Evolutionary conservation across 257 asterid species (phyloP).

Genomic region (Plantago major): DNA sequence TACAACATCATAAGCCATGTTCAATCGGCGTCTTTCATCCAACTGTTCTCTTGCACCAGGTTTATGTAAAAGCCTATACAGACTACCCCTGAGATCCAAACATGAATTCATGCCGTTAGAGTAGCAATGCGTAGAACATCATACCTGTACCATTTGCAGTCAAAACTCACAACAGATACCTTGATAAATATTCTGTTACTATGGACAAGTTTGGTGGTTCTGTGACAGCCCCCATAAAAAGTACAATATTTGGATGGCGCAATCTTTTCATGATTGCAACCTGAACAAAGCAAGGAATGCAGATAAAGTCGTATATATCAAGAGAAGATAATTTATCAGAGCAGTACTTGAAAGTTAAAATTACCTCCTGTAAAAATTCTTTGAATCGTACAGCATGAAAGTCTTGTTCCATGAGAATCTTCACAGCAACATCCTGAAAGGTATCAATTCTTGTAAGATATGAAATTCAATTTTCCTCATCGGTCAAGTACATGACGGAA

Average conservation of each 20-base stretch:
- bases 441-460: constrained; percentile 20
- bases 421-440: constrained; percentile 95
- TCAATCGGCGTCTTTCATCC: constrained; percentile 84
- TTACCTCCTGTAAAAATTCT: constrained; percentile 85
- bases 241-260: constrained; percentile 97
- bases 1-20: constrained; percentile 96
- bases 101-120: constrained; percentile 18
- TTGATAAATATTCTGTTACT: constrained; percentile 86
- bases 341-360: constrained; percentile 1
- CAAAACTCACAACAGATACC: constrained; percentile 35
- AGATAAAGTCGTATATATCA: constrained; percentile 18
- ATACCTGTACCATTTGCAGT: background rate
- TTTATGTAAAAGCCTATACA: constrained; percentile 77
- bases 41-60: constrained; percentile 74
- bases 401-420: constrained; percentile 96
- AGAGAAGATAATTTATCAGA: constrained; percentile 17
- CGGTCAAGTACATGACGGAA: constrained; percentile 10
- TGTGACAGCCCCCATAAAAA: constrained; percentile 97
- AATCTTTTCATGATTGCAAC: constrained; percentile 89
- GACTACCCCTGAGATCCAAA: constrained; percentile 69
- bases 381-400: constrained; percentile 62
- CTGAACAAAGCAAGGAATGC: constrained; percentile 39
- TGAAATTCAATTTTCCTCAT: constrained; percentile 12
- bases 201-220: constrained; percentile 88
- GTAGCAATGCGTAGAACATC: constrained; percentile 10